Evolutionary conservation across 768 basidiomycete species (phyloP).

Genomic region (Russula sp.): DNA sequence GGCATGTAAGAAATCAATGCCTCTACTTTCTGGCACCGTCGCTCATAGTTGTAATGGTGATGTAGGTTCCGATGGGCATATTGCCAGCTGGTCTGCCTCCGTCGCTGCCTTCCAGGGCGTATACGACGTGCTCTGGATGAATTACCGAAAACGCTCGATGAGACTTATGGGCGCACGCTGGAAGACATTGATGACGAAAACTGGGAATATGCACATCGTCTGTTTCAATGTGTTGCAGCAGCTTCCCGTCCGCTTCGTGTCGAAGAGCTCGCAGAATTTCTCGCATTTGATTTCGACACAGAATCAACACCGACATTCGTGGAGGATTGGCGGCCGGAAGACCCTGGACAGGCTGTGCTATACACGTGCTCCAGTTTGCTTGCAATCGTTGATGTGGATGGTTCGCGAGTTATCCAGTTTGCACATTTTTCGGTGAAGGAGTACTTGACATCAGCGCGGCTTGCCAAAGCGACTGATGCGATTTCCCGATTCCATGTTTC

Average conservation of each 20-base stretch:
- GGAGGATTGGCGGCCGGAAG: constrained; percentile 1
- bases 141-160: not conserved
- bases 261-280: constrained; percentile 2
- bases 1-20: not conserved
- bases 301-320: not conserved
- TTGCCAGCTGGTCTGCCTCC: constrained; percentile 1
- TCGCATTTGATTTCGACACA: not conserved
- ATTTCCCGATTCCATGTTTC: not conserved
- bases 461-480: not conserved
- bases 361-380: not conserved
- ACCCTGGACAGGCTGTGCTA: not conserved
- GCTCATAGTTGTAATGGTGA: not conserved
- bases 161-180: not conserved
- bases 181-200: not conserved
- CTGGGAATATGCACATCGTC: not conserved
- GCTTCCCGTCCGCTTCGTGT: not conserved
- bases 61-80: constrained; percentile 2
- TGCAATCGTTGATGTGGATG: not conserved
- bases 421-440: constrained; percentile 11
- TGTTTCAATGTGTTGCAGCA: constrained; percentile 2
- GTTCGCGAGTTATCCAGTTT: not conserved
- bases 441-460: not conserved
- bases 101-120: not conserved
- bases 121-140: not conserved
- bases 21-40: not conserved